These are phyloP conservation scores for Breynia disticha DNA, from an alignment of 441 rosid genomes.

Conservation along the genomic window DNA sequence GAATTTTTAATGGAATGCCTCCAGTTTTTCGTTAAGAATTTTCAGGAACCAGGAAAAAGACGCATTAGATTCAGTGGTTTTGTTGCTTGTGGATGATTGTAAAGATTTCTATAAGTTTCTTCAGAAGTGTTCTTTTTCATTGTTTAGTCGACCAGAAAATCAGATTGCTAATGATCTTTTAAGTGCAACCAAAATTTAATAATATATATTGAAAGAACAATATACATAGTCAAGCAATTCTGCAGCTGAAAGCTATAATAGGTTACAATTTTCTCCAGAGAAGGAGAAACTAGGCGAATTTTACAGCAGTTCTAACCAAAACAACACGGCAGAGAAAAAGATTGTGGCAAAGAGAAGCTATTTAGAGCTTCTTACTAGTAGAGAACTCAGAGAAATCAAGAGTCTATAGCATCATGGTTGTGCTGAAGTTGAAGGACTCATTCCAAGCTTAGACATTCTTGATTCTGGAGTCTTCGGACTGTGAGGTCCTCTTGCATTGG, in stretches of 20 bases:
- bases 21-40: too few relatives aligned
- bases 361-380: conserved; percentile 3
- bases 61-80: too few relatives aligned
- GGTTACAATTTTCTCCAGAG: conserved; percentile 6
- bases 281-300: conserved; percentile 7
- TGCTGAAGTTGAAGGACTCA: conserved; percentile 40
- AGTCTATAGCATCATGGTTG: conserved; percentile 15
- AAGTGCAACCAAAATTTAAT: too few relatives aligned
- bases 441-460: conserved; percentile 36
- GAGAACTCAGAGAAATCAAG: conserved; percentile 11
- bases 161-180: too few relatives aligned
- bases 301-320: conserved; percentile 16
- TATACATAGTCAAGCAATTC: too few relatives aligned
- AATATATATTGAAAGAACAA: too few relatives aligned
- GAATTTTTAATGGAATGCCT: too few relatives aligned
- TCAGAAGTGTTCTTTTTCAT: too few relatives aligned
- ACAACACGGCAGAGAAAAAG: conserved; percentile 12
- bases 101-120: too few relatives aligned
- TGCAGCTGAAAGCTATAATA: conserved; percentile 4
- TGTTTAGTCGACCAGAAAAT: too few relatives aligned
- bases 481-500: conserved; percentile 21
- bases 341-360: conserved; percentile 11
- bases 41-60: too few relatives aligned
- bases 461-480: conserved; percentile 43
- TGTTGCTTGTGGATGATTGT: too few relatives aligned